Percentiles rank a stretch among this genome's conserved stretches.
Conservation (phyloP, 306 rosid genomes). For the Acacia confusa region DNA sequence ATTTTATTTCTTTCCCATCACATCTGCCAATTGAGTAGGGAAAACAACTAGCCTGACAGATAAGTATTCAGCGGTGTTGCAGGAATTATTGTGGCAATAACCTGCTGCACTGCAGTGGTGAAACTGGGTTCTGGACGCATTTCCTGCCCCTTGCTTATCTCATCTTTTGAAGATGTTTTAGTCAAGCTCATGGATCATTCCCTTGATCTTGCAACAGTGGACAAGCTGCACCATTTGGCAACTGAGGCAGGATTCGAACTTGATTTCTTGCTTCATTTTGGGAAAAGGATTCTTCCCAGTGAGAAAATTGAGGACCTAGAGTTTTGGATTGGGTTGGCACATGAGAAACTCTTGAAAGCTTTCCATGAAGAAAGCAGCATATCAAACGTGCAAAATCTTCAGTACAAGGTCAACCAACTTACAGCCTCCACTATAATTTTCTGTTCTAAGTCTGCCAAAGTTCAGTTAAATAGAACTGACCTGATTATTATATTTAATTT, state of each 20-base stretch:
- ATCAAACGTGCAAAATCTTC: slow-evolving; percentile 41
- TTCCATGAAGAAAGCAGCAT: slow-evolving; percentile 40
- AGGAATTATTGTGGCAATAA: slow-evolving; percentile 69
- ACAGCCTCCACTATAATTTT: slow-evolving; percentile 27
- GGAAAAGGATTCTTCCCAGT: slow-evolving; percentile 52
- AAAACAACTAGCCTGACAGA: slow-evolving; percentile 42
- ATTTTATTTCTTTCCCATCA: slow-evolving; percentile 7
- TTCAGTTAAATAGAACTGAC: slow-evolving; percentile 10
- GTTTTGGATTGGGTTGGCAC: slow-evolving; percentile 74
- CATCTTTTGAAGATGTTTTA: slow-evolving; percentile 43
- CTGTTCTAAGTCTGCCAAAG: neutral
- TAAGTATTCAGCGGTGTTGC: slow-evolving; percentile 70
- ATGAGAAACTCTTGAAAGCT: slow-evolving; percentile 56
- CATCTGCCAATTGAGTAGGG: slow-evolving; percentile 22
- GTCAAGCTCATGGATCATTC: slow-evolving; percentile 66
- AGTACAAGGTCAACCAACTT: slow-evolving; percentile 45
- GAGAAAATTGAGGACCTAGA: slow-evolving; percentile 64
- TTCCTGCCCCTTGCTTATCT: slow-evolving; percentile 29
- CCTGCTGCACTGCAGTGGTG: slow-evolving; percentile 69
- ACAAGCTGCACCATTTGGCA: slow-evolving; percentile 61
- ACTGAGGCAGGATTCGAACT: slow-evolving; percentile 66
- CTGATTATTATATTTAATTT: neutral
- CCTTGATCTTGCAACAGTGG: slow-evolving; percentile 52
- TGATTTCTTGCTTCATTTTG: slow-evolving; percentile 62
- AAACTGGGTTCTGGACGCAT: slow-evolving; percentile 44